Evolutionary conservation across 768 basidiomycete genomes (phyloP), one percentile per base, ranked within the genome.

Genomic region (Auriscalpium microsporum): DNA sequence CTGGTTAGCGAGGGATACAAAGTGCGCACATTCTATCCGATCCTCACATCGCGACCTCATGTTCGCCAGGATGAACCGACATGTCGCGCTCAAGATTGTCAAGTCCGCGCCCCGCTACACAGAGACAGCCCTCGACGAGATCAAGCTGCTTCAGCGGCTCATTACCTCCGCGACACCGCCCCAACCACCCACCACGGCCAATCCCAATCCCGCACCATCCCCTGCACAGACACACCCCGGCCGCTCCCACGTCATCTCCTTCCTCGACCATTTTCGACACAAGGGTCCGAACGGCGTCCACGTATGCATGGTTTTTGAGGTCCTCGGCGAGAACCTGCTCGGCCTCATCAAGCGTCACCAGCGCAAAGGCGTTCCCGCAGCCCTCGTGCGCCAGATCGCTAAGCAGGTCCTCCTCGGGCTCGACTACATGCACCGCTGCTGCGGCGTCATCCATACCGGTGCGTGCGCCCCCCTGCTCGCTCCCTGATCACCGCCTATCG

Each of bases 291-390:
- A 99, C 68, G 96, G 96, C 38, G 86, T 82, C 14, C 96, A 99
- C 71, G 90, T 99, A 62, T 98, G 96, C 78, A 98, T 99, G 96
- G 94, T 96, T 13, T 97, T 97, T 65, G 96, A 99, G 70, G 96
- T 98, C 23, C 81, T 99, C 9, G 96, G 95, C 57, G 95, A 99
- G 73, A 97, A 95, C 68, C 76, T 99, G 2, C 81, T 98, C 2
- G 94, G 88, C 5, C 81, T 99, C 64, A 96, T 98, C 79, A 97
- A 96, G 72, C 83, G 95, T 10, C 93, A 98, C 74, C 94, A 98
- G 76, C 94, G 93, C 74, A 94, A 95, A 64, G 95, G 95, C 60
- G 94, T 98, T 1, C 94, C 95, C 13, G 90, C 92, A 78, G 84
- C 77, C 50, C 74, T 98, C 61, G 92, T 95, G 61, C 87, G 86